These are phyloP conservation scores for Panicum miliaceum DNA, from an alignment of 176 grass and related monocot species.

Conservation along the genomic window DNA sequence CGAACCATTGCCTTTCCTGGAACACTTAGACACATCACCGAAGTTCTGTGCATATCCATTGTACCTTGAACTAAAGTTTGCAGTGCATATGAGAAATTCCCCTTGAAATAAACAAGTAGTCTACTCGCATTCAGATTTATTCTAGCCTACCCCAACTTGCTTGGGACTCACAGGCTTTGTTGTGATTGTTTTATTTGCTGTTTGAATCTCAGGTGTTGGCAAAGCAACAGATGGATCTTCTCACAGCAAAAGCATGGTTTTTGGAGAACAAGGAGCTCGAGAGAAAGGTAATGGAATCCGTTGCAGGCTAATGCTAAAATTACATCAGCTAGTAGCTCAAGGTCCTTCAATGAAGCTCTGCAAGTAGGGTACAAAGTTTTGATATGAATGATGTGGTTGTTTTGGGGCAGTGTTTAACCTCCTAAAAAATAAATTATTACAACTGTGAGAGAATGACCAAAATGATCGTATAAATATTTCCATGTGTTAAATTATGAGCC, in stretches of 20 bases:
- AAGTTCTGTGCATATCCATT: constrained; percentile 3
- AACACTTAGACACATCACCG: not conserved
- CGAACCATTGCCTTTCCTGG: constrained; percentile 3
- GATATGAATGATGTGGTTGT: constrained; percentile 3
- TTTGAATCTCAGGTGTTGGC: constrained; percentile 68
- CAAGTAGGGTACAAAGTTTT: not conserved
- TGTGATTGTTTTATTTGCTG: constrained; percentile 13
- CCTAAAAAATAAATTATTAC: not conserved
- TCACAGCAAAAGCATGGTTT: constrained; percentile 92
- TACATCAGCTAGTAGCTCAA: not conserved
- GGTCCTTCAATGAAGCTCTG: constrained; percentile 7
- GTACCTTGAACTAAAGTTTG: not conserved
- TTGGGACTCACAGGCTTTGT: not conserved
- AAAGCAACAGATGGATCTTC: constrained; percentile 85
- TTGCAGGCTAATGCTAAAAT: constrained; percentile 16
- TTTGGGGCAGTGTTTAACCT: not conserved
- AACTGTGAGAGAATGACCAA: constrained; percentile 9
- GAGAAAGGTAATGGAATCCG: constrained; percentile 49
- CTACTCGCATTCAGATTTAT: not conserved
- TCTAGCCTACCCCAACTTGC: not conserved
- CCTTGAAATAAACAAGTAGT: constrained; percentile 3
- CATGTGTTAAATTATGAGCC: not conserved
- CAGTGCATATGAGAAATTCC: constrained; percentile 1
- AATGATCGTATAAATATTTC: not conserved
- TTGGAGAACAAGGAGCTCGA: constrained; percentile 75